Evolutionary conservation across 2,329 filamentous ascomycete genomes (phyloP).

Genomic region (Sporothrix inflata): DNA sequence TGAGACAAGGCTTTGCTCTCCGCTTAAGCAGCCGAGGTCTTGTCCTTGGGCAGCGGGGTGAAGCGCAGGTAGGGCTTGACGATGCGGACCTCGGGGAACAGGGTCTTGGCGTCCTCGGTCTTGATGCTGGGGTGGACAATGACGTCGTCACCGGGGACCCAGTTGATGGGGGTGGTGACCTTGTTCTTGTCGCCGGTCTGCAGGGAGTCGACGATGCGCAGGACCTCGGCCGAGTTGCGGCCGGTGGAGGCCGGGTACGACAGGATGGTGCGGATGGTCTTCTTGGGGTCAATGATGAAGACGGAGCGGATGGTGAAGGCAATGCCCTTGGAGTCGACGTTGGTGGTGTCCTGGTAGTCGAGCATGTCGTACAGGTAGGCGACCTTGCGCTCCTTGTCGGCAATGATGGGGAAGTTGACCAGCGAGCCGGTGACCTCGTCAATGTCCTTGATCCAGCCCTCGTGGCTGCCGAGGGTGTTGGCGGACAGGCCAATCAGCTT

Average conservation of each 20-base stretch:
- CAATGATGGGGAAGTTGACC: slow-evolving; percentile 78
- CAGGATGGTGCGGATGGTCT: slow-evolving; percentile 91
- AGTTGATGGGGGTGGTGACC: slow-evolving; percentile 88
- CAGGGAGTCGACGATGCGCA: slow-evolving; percentile 77
- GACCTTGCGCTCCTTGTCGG: slow-evolving; percentile 76
- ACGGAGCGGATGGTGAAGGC: slow-evolving; percentile 94
- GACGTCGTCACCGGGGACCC: slow-evolving; percentile 85
- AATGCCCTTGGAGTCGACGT: slow-evolving; percentile 79
- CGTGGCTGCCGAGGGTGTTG: slow-evolving; percentile 83
- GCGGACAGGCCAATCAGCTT: slow-evolving; percentile 91
- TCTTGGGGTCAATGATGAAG: slow-evolving; percentile 91
- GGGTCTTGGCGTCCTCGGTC: slow-evolving; percentile 82
- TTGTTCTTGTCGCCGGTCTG: slow-evolving; percentile 87
- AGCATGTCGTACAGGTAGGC: slow-evolving; percentile 81
- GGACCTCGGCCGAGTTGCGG: slow-evolving; percentile 78
- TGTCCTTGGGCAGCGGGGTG: slow-evolving; percentile 63
- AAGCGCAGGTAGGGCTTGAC: slow-evolving; percentile 76
- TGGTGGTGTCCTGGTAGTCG: slow-evolving; percentile 79
- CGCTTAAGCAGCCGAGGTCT: slow-evolving; percentile 27
- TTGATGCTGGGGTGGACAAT: slow-evolving; percentile 84
- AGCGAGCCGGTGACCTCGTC: slow-evolving; percentile 73
- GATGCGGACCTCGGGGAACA: slow-evolving; percentile 76
- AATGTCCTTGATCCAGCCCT: slow-evolving; percentile 89
- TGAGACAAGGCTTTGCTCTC: not conserved
- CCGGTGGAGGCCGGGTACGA: slow-evolving; percentile 91